phyloP scores from a whole-genome alignment of 768 basidiomycete species.

The Boletus eberwhitei region DNA sequence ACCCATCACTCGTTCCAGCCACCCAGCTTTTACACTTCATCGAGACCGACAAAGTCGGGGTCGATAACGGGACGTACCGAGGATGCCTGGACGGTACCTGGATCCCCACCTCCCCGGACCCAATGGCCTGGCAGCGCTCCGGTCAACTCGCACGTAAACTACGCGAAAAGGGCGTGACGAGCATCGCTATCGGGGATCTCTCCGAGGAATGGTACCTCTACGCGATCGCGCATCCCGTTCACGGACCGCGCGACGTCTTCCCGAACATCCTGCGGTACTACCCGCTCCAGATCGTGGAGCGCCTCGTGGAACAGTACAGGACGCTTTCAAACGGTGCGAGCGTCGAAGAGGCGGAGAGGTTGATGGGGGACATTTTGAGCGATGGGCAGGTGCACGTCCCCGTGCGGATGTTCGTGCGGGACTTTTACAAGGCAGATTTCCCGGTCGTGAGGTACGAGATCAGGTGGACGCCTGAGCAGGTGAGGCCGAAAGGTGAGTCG shows the following conservation, averaged over 20 bases:
- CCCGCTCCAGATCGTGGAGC: slow-evolving; percentile 42
- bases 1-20: slow-evolving; percentile 47
- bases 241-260: slow-evolving; percentile 46
- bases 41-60: slow-evolving; percentile 52
- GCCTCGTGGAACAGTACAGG: slow-evolving; percentile 45
- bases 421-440: slow-evolving; percentile 52
- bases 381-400: slow-evolving; percentile 68
- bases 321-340: slow-evolving; percentile 39
- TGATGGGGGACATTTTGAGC: slow-evolving; percentile 60
- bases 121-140: slow-evolving; percentile 66
- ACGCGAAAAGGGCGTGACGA: slow-evolving; percentile 53
- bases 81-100: slow-evolving; percentile 61
- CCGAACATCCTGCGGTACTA: slow-evolving; percentile 63
- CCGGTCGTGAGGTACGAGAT: slow-evolving; percentile 69
- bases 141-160: slow-evolving; percentile 57
- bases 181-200: slow-evolving; percentile 65
- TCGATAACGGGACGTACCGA: slow-evolving; percentile 61
- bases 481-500: slow-evolving; percentile 47
- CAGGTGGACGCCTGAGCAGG: slow-evolving; percentile 63
- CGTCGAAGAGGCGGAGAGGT: slow-evolving; percentile 40
- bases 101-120: slow-evolving; percentile 49
- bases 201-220: slow-evolving; percentile 79
- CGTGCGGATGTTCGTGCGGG: slow-evolving; percentile 56
- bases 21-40: slow-evolving; percentile 53
- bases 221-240: slow-evolving; percentile 62